Percentiles rank a stretch among this genome's conserved stretches.
phyloP scores from a whole-genome alignment of 148 eudicot species.

The Persicaria maculosa region DNA sequence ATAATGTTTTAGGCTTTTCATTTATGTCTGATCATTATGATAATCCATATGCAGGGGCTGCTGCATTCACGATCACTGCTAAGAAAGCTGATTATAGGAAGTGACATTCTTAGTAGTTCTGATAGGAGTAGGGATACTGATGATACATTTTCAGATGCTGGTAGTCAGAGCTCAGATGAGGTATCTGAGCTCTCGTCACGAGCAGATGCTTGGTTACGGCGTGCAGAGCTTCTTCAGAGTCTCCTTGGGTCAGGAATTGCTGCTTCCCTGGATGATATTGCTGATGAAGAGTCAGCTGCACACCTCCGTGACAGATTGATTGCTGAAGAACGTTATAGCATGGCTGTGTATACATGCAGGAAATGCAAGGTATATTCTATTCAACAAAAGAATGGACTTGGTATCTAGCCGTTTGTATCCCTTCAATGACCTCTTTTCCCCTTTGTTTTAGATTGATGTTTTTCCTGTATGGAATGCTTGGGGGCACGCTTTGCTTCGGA shows the following conservation, averaged over 20 bases:
- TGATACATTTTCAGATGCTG: slow-evolving; percentile 84
- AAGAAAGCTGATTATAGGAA: slow-evolving; percentile 58
- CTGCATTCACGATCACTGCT: slow-evolving; percentile 73
- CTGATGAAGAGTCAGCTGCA: slow-evolving; percentile 81
- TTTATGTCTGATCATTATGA: not conserved
- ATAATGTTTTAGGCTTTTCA: not conserved
- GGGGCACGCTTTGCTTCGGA: slow-evolving; percentile 98
- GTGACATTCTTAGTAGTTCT: slow-evolving; percentile 51
- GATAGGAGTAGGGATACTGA: slow-evolving; percentile 73
- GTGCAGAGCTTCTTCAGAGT: slow-evolving; percentile 94
- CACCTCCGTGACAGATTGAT: slow-evolving; percentile 88
- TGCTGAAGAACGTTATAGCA: slow-evolving; percentile 79
- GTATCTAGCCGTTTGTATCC: not conserved
- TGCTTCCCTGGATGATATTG: slow-evolving; percentile 96
- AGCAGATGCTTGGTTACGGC: slow-evolving; percentile 83
- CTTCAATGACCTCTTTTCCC: slow-evolving; percentile 8
- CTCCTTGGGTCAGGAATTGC: slow-evolving; percentile 92
- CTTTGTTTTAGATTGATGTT: slow-evolving; percentile 65
- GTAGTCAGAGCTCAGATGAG: slow-evolving; percentile 69
- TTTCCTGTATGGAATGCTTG: slow-evolving; percentile 97
- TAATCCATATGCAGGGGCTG: slow-evolving; percentile 47
- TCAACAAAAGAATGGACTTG: not conserved
- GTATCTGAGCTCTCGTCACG: slow-evolving; percentile 62
- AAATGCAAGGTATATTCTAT: slow-evolving; percentile 75
- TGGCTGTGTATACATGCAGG: slow-evolving; percentile 98